Evolutionary conservation across 352 stramenopile genomes (phyloP), one percentile per base, ranked within the genome.

Genomic region (Phytophthora syringae): DNA sequence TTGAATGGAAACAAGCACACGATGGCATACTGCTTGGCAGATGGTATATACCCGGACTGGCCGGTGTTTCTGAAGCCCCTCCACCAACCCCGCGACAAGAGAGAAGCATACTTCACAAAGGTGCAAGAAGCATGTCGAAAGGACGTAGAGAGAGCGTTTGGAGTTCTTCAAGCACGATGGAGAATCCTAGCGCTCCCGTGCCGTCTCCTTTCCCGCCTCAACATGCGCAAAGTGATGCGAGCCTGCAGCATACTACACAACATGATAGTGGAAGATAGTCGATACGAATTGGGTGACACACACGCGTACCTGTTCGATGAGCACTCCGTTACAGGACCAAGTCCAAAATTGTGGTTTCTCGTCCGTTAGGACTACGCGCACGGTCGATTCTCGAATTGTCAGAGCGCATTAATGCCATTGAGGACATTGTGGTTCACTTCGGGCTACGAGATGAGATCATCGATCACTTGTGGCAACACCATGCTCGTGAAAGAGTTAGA

Each of bases 151-250:
- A 22, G 50, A 12, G 50, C 50, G 1, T 57, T 57, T 11, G 15
- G 50, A 22, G 50, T 57, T n/a, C 22, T 57, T 11, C 50, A 48
- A 39, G 50, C 50, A 10, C 50, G 49, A 12, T 57, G 22, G 50
- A 48, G 50, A 18, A 49, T 57, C 24, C 34, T 57, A 37, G 50
- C 50, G 3, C 5, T 49, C 9, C 36, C 36, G 34, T 57, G 34
- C 36, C 44, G 45, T 13, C 36, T 48, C 5, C 50, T 47, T 22
- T 48, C 36, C 5, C 50, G 50, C 2, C 32, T 56, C 30, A 16
- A 47, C 30, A 56, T 56, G 49, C 9, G 12, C 6, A 45, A 56
- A 15, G 49, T 56, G 3, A 56, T 54, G 28, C 47, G 47, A 9
- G 16, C 47, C 11, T 54, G 47, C 16, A 54, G 42, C 13, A 42